Evolutionary conservation across 352 stramenopile species (phyloP).

Genomic region (Globisporangium heterothallicum): DNA sequence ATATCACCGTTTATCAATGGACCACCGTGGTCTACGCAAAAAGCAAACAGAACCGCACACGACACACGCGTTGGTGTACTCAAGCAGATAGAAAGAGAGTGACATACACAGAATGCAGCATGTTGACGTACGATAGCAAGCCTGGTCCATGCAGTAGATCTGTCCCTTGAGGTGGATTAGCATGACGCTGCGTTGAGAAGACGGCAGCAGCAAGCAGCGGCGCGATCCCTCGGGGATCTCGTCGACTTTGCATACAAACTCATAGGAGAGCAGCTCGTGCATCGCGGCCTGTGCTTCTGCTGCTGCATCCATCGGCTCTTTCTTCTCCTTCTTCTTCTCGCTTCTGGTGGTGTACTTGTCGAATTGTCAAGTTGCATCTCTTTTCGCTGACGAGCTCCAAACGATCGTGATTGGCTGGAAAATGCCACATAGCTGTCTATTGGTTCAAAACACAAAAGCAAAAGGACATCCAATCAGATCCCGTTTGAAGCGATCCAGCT

Average conservation of each 20-base stretch:
- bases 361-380: not conserved
- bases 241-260: constrained; percentile 61
- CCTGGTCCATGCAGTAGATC: constrained; percentile 84
- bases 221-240: constrained; percentile 52
- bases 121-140: constrained; percentile 71
- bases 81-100: constrained; percentile 1
- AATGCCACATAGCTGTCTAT: not conserved
- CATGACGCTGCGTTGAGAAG: constrained; percentile 67
- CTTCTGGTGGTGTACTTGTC: not conserved
- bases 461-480: not conserved
- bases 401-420: not conserved
- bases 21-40: constrained; percentile 61
- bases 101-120: not conserved
- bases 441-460: not conserved
- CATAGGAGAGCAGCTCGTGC: constrained; percentile 40
- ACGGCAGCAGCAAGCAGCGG: constrained; percentile 52
- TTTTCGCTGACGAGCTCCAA: not conserved
- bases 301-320: not conserved
- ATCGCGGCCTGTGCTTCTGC: constrained; percentile 15
- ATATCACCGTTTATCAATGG: constrained; percentile 78
- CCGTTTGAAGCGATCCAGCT: not conserved
- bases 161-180: constrained; percentile 50
- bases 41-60: not conserved
- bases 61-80: not conserved
- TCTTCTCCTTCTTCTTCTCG: constrained; percentile 5